Percentiles rank a stretch among this genome's conserved stretches.
These are phyloP conservation scores for Cucurbita ficifolia DNA, from an alignment of 306 rosid genomes.

Conservation along the genomic window DNA sequence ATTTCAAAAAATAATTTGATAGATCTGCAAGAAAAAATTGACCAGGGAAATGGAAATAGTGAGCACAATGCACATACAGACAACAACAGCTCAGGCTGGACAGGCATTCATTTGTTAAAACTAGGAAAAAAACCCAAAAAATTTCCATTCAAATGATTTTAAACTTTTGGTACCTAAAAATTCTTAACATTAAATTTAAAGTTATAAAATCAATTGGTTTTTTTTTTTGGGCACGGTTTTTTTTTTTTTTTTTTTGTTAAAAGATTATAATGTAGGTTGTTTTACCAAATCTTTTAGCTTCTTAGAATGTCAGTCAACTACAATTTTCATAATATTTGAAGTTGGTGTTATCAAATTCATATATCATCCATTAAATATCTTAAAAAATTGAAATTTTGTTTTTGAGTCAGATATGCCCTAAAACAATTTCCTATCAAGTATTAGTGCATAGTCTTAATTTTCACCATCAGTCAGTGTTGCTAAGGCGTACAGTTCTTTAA, in stretches of 20 bases:
- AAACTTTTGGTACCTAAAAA: background rate
- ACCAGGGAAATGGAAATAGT: background rate
- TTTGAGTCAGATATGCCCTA: background rate
- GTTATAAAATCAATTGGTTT: background rate
- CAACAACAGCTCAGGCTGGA: background rate
- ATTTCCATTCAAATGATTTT: background rate
- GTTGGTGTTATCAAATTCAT: background rate
- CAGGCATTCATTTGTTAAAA: background rate
- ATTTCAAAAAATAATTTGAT: background rate
- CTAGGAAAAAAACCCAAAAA: background rate
- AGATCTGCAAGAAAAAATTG: background rate
- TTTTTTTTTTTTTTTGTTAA: background rate
- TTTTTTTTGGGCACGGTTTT: background rate
- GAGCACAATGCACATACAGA: background rate
- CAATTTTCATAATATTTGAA: background rate
- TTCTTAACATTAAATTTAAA: background rate
- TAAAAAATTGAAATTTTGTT: background rate
- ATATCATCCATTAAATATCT: background rate
- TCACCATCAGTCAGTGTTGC: background rate
- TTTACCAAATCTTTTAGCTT: background rate
- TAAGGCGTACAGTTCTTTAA: background rate
- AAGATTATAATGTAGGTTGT: background rate
- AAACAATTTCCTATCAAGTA: background rate
- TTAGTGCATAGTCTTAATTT: background rate
- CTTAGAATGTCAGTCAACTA: background rate